Percentiles rank a stretch among this genome's conserved stretches.
Evolutionary conservation across 805 yeast species (phyloP).

Genomic region (Saccharomycopsis microspora): DNA sequence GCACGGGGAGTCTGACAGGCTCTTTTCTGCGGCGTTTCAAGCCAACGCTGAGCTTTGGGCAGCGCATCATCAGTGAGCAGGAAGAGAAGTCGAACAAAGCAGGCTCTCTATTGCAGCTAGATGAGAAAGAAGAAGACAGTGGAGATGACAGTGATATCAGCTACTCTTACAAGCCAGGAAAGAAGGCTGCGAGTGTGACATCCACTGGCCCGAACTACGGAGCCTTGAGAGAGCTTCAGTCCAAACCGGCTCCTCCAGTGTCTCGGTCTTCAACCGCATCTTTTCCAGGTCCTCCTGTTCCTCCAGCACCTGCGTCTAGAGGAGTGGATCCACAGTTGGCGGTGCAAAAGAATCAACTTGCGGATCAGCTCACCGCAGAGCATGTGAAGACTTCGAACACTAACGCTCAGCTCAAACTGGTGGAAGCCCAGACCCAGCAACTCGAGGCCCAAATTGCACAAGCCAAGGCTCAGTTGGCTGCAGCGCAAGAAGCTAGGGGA

Average conservation of each 20-base stretch:
- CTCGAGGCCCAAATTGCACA: conserved; percentile 59
- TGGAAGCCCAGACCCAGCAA: conserved; percentile 62
- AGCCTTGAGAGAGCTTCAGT: conserved; percentile 36
- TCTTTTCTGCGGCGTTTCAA: conserved; percentile 33
- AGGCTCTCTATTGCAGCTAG: conserved; percentile 23
- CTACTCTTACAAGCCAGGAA: conserved; percentile 16
- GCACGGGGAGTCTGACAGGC: no score
- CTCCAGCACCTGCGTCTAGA: conserved; percentile 13
- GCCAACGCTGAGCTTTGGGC: conserved; percentile 84
- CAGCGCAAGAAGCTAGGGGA: conserved; percentile 51
- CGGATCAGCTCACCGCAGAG: conserved; percentile 63
- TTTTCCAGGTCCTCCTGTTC: conserved; percentile 13
- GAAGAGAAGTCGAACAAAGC: conserved; percentile 22
- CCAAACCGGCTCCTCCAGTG: background rate
- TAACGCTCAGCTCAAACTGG: conserved; percentile 72
- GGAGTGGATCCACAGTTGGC: background rate
- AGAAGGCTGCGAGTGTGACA: background rate
- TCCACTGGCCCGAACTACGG: conserved; percentile 29
- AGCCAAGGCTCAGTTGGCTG: conserved; percentile 69
- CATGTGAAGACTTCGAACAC: conserved; percentile 79
- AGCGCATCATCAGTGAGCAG: conserved; percentile 37
- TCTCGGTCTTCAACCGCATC: conserved; percentile 14
- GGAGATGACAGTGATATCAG: conserved; percentile 17
- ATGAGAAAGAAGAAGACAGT: conserved; percentile 27
- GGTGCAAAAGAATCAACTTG: conserved; percentile 30